A percentile compares a stretch with the other conserved stretches of the same genome.
Conservation (phyloP, 768 basidiomycete species). For the Boletus tylopilopsis region DNA sequence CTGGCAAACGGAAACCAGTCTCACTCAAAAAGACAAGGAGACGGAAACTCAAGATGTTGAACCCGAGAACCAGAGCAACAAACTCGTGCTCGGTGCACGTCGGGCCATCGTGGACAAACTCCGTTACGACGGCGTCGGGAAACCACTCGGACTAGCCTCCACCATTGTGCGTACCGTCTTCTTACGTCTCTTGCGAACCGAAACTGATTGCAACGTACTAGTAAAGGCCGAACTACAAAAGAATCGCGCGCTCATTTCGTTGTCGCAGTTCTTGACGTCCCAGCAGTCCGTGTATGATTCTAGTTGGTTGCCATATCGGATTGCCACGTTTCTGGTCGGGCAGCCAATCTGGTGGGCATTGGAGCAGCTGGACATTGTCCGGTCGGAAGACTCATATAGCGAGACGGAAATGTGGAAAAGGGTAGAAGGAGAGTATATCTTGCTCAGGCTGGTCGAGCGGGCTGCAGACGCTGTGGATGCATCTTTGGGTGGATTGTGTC, state of each 20-base stretch:
- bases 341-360: constrained; percentile 87
- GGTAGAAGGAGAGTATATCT: constrained; percentile 71
- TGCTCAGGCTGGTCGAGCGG: constrained; percentile 58
- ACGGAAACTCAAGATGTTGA: constrained; percentile 3
- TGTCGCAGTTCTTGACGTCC: constrained; percentile 52
- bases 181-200: not conserved
- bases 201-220: constrained; percentile 40
- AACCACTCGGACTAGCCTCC: constrained; percentile 66
- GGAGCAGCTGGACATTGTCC: constrained; percentile 70
- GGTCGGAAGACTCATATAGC: constrained; percentile 50
- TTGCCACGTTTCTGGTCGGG: constrained; percentile 68
- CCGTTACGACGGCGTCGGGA: constrained; percentile 66
- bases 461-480: constrained; percentile 58
- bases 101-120: constrained; percentile 54
- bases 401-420: constrained; percentile 48
- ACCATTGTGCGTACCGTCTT: constrained; percentile 60
- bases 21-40: constrained; percentile 6
- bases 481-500: constrained; percentile 38
- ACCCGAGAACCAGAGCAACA: constrained; percentile 35
- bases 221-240: constrained; percentile 64
- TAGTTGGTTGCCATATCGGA: constrained; percentile 64
- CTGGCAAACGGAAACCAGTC: constrained; percentile 37
- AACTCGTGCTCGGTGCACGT: constrained; percentile 58
- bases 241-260: constrained; percentile 42
- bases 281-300: constrained; percentile 63